Evolutionary conservation across 495 filamentous ascomycete species (phyloP).

Genomic region (Podospora anserina): DNA sequence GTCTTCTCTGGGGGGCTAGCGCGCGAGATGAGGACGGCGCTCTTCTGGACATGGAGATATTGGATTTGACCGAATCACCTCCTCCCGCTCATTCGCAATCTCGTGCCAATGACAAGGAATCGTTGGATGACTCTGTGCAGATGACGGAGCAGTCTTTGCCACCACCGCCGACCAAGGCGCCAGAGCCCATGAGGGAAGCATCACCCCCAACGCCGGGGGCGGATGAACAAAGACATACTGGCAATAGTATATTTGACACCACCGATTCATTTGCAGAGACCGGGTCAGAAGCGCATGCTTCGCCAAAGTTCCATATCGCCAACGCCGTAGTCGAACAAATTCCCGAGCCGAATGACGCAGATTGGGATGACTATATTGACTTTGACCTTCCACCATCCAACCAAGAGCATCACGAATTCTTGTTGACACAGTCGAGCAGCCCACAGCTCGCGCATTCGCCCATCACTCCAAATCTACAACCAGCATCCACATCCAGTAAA

Average conservation of each 20-base stretch:
- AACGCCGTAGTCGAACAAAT: neutral
- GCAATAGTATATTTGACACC: neutral
- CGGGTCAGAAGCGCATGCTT: neutral
- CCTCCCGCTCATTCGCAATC: conserved; percentile 18
- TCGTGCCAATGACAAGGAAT: neutral
- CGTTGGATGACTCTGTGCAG: neutral
- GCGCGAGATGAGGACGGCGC: conserved; percentile 61
- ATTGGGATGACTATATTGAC: conserved; percentile 8
- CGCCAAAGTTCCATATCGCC: neutral
- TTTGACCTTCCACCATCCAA: conserved; percentile 33
- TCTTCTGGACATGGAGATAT: conserved; percentile 54
- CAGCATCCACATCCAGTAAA: neutral
- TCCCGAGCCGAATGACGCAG: neutral
- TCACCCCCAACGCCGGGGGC: neutral
- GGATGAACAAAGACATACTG: neutral
- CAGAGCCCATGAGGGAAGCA: neutral
- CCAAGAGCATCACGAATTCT: conserved; percentile 30
- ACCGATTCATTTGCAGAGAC: neutral
- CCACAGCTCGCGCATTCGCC: neutral
- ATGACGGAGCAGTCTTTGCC: neutral
- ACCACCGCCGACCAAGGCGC: neutral
- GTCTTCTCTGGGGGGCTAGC: conserved; percentile 63
- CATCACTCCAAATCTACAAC: neutral
- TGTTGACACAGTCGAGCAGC: conserved; percentile 21
- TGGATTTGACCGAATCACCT: conserved; percentile 55